phyloP scores from a whole-genome alignment of 2,329 filamentous ascomycete species.

The Ophiostoma piceae region DNA sequence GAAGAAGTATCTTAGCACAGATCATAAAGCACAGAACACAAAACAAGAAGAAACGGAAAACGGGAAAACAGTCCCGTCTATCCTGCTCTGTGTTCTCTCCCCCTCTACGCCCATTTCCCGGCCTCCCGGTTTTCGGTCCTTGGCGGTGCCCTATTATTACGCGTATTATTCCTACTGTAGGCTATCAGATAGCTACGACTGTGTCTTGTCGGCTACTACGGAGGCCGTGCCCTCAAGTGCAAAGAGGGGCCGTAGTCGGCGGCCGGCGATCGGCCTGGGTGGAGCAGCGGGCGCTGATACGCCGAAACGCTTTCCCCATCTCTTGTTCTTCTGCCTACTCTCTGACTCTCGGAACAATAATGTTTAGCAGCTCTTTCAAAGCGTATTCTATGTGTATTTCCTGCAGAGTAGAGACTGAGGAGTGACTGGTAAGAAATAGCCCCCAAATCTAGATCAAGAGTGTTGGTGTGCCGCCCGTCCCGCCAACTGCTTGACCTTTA shows the following conservation, averaged over 20 bases:
- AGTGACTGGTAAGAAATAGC: no score
- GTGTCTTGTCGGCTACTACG: neutral
- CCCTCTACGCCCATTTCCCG: neutral
- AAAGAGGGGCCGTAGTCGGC: conserved; percentile 11
- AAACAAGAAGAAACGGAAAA: neutral
- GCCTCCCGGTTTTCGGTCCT: neutral
- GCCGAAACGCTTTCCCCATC: neutral
- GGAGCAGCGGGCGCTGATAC: neutral
- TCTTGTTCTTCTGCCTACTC: neutral
- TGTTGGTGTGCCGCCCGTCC: no score
- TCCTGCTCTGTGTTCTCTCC: neutral
- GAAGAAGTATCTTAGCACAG: neutral
- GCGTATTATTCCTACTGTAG: neutral
- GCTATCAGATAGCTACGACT: neutral
- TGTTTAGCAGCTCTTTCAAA: no score
- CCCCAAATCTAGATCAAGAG: no score
- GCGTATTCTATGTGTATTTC: neutral
- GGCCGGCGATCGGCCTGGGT: conserved; percentile 14
- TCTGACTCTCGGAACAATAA: neutral
- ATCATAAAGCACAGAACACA: neutral
- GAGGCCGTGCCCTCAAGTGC: neutral
- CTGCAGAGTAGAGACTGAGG: neutral
- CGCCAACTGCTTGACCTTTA: no score
- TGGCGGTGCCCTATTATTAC: neutral
- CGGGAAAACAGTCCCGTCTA: neutral